These are phyloP conservation scores for Penicillium rolfsii DNA, from an alignment of 2,329 filamentous ascomycete genomes.

Conservation along the genomic window DNA sequence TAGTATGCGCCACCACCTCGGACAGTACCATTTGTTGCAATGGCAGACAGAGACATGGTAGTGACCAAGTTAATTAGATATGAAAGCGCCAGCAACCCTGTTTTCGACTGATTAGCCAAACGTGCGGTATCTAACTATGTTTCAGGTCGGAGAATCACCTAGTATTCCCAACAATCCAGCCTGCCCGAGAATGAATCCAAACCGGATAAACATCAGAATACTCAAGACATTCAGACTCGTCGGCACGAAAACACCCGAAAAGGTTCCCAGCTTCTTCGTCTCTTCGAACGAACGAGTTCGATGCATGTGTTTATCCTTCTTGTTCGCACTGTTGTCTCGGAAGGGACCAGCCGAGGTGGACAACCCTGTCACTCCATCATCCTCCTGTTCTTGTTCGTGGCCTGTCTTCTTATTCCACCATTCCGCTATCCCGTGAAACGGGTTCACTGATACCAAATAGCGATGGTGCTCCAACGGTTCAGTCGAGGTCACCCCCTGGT, in stretches of 20 bases:
- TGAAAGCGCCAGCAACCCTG: slow-evolving; percentile 72
- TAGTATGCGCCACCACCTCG: slow-evolving; percentile 88
- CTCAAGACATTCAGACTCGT: slow-evolving; percentile 88
- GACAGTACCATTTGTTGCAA: slow-evolving; percentile 87
- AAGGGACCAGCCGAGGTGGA: slow-evolving; percentile 27
- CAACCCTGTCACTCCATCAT: slow-evolving; percentile 11
- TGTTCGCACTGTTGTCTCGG: slow-evolving; percentile 34
- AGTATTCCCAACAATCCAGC: slow-evolving; percentile 78
- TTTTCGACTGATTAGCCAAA: slow-evolving; percentile 23
- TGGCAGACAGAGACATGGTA: slow-evolving; percentile 82
- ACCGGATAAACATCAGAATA: slow-evolving; percentile 90
- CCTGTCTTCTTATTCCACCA: slow-evolving; percentile 29
- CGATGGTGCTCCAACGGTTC: slow-evolving; percentile 20
- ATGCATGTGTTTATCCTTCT: slow-evolving; percentile 37
- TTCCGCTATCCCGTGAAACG: slow-evolving; percentile 30
- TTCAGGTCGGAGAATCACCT: slow-evolving; percentile 52
- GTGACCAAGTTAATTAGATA: slow-evolving; percentile 84
- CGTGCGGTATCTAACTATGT: neutral
- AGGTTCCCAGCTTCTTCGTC: slow-evolving; percentile 70
- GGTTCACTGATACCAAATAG: slow-evolving; percentile 27
- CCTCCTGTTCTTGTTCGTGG: slow-evolving; percentile 16
- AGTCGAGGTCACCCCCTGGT: slow-evolving; percentile 32
- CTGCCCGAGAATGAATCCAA: slow-evolving; percentile 81
- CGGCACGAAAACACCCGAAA: slow-evolving; percentile 82
- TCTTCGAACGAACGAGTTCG: slow-evolving; percentile 32